A percentile compares a stretch with the other conserved stretches of the same genome.
Conservation (phyloP, 768 basidiomycete genomes). For the Boletus eberwhitei region DNA sequence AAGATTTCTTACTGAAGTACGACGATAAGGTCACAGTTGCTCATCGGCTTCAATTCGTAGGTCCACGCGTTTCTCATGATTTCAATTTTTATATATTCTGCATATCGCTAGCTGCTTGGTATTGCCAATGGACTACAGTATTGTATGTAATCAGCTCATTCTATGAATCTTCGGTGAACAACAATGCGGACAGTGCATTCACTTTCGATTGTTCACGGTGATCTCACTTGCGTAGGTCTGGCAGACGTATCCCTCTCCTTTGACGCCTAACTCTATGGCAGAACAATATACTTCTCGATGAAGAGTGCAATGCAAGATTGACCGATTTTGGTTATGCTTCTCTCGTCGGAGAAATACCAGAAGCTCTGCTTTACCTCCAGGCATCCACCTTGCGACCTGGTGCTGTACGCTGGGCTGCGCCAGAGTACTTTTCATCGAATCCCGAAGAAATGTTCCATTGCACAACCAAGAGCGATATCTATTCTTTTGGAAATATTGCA, state of each 20-base stretch:
- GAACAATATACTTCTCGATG: constrained; percentile 10
- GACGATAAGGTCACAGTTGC: neutral
- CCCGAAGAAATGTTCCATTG: neutral
- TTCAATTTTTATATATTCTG: neutral
- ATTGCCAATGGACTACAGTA: neutral
- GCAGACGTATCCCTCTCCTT: neutral
- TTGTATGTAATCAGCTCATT: neutral
- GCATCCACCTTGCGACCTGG: constrained; percentile 2
- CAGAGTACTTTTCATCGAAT: constrained; percentile 2
- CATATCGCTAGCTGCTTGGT: neutral
- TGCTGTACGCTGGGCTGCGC: constrained; percentile 6
- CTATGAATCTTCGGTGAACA: neutral
- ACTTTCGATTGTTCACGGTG: neutral
- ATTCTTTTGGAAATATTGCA: constrained; percentile 5
- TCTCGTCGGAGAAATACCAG: constrained; percentile 4
- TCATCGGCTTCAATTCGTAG: constrained; percentile 6
- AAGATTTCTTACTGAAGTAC: constrained; percentile 1
- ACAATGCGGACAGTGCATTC: constrained; percentile 4
- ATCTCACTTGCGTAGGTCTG: constrained; percentile 8
- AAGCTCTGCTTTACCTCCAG: constrained; percentile 2
- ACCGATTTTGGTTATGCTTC: constrained; percentile 9
- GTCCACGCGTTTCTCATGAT: neutral
- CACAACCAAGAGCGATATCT: constrained; percentile 9
- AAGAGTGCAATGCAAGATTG: neutral
- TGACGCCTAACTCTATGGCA: neutral